These are phyloP conservation scores for Dioscorea alata DNA, from an alignment of 106 monocot genomes.

Conservation along the genomic window DNA sequence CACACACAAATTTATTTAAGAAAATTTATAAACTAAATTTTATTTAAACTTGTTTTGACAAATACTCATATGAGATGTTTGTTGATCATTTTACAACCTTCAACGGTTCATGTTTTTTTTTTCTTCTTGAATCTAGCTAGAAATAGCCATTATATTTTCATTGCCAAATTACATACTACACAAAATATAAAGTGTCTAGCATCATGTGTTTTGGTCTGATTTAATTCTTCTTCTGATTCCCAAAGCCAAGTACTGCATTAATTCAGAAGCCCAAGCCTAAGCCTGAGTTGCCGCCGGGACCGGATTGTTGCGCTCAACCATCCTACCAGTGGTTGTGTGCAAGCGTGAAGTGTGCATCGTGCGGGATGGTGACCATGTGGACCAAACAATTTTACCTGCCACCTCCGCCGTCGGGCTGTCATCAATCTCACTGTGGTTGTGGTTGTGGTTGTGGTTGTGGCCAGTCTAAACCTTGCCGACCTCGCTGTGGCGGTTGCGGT, in stretches of 20 bases:
- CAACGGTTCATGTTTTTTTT: too few species aligned
- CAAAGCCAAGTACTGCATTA: conserved; percentile 17
- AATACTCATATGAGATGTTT: too few species aligned
- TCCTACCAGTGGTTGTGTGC: conserved; percentile 27
- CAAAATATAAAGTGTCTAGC: too few species aligned
- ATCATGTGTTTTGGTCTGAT: not conserved
- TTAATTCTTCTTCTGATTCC: not conserved
- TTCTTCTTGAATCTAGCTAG: not conserved
- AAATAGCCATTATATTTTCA: not conserved
- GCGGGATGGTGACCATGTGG: too few species aligned
- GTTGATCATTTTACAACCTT: too few species aligned
- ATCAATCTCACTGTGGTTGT: not conserved
- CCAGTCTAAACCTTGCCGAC: not conserved
- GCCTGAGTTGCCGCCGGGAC: not conserved
- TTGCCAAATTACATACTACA: not conserved
- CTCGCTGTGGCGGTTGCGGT: too few species aligned
- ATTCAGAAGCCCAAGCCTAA: too few species aligned
- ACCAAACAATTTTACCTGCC: too few species aligned
- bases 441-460: too few species aligned
- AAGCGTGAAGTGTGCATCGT: conserved; percentile 25
- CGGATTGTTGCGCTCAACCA: conserved; percentile 30
- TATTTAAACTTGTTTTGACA: too few species aligned
- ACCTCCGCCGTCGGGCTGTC: too few species aligned
- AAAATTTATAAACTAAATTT: too few species aligned
- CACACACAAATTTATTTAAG: not conserved